Conservation (phyloP, 768 basidiomycete species). For the Cystoderma amianthinum region DNA sequence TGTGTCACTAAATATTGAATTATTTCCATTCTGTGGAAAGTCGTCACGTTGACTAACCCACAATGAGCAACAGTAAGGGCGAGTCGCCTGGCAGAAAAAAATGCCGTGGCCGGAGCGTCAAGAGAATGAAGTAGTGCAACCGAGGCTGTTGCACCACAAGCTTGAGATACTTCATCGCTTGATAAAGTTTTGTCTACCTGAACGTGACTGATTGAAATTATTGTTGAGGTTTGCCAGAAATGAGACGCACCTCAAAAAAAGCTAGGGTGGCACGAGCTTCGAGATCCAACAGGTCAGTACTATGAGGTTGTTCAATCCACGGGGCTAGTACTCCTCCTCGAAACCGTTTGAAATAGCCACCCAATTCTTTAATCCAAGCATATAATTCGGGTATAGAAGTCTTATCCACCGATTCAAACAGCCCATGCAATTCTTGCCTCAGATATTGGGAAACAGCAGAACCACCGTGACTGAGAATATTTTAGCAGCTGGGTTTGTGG, state of each 20-base stretch:
- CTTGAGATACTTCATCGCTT: conserved; percentile 57
- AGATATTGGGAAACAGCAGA: conserved; percentile 85
- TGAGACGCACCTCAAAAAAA: conserved; percentile 73
- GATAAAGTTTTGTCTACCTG: conserved; percentile 76
- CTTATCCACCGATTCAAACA: conserved; percentile 77
- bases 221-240: no score
- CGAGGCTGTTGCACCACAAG: conserved; percentile 88
- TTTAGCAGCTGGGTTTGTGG: conserved; percentile 4
- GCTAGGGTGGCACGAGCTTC: conserved; percentile 83
- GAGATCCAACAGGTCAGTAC: conserved; percentile 48
- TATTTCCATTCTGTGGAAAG: background rate
- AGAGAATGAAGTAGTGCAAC: conserved; percentile 88
- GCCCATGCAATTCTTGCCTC: conserved; percentile 76
- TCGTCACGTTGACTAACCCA: conserved; percentile 45
- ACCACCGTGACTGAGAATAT: conserved; percentile 73
- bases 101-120: conserved; percentile 73
- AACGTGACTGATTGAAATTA: conserved; percentile 6
- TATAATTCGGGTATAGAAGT: conserved; percentile 67
- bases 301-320: conserved; percentile 42
- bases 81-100: conserved; percentile 71
- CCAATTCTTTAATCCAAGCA: conserved; percentile 69
- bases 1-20: conserved; percentile 58
- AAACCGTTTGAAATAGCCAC: conserved; percentile 91
- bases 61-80: conserved; percentile 89
- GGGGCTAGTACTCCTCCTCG: conserved; percentile 71